Evolutionary conservation across 2,329 filamentous ascomycete species (phyloP), one percentile per base, ranked within the genome.

Genomic region (Cordyceps pruinosa): DNA sequence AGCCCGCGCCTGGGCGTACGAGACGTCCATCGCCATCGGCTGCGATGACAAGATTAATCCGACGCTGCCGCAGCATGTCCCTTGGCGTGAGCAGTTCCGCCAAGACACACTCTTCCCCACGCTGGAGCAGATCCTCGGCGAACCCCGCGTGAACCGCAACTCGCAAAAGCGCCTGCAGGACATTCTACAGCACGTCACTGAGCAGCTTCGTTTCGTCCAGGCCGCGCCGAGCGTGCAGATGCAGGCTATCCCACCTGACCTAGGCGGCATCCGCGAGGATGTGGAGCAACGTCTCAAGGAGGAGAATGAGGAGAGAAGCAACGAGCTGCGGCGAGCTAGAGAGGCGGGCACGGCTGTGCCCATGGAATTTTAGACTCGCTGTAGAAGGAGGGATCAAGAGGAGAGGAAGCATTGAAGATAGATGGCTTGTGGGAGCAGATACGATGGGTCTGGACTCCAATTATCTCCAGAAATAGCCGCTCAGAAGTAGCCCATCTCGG

Each of bases 1-100:
- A 7, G 94, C 94, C 42, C 88, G 94, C 55, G 91, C 93, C 30
- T 99, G 94, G 94, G 90, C 92, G 25, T 93, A 96, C 73, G 94
- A 99, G 75, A 99, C 94, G 13, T 88, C 89, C 60, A 90, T 97
- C 63, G 90, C 90, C 59, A 89, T 95, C 61, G 85, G 86, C 63
- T 85, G 85, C 58, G 80, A 88, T 59, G 79, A 87, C 61, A 81
- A 83, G 58, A 86, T 97, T 61, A 75, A 79, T 68, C 82, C 87
- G 19, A 80, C 84, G 13, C 86, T 97, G 28, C 93, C 94, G 0
- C 74, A 82, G 35, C 86, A 95, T 65, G 85, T 93, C 8, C 89
- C 91, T 0, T 95, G 93, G 78, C 85, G 91, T 58, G 86, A 89
- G 61, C 91, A 95, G 61, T 99, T 99, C 73, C 84, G 89, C 47